Conservation (phyloP, 2,329 filamentous ascomycete species). For the Diaporthe longicolla region DNA sequence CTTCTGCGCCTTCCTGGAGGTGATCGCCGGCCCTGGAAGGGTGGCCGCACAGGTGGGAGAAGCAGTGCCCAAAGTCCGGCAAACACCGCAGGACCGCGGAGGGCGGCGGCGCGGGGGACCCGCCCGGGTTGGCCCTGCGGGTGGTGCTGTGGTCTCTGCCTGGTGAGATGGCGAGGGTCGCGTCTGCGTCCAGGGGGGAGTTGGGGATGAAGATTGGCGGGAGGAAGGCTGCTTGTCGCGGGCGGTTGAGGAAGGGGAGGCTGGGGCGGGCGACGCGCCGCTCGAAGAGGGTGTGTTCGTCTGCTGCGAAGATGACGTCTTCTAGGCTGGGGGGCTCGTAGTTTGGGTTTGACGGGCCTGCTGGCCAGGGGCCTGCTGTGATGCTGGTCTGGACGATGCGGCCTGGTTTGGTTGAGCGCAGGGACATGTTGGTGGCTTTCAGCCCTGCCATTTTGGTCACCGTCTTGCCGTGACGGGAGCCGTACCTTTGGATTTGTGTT, state of each 20-base stretch:
- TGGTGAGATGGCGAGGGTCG: too few relatives aligned
- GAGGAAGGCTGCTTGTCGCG: not conserved
- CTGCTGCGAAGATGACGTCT: too few relatives aligned
- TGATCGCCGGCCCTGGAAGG: not conserved
- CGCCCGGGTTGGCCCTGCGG: too few relatives aligned
- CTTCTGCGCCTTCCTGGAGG: not conserved
- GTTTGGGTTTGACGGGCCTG: not conserved
- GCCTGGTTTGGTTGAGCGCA: not conserved
- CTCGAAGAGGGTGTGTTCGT: not conserved
- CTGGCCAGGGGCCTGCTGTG: not conserved
- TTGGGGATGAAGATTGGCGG: not conserved
- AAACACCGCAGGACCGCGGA: not conserved
- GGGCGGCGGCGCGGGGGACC: not conserved
- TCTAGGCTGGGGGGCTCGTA: not conserved
- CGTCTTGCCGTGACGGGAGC: not conserved
- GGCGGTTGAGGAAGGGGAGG: not conserved
- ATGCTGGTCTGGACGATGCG: not conserved
- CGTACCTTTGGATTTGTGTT: not conserved
- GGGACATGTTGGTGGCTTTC: not conserved
- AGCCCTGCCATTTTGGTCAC: not conserved
- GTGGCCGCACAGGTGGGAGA: not conserved
- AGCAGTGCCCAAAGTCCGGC: not conserved
- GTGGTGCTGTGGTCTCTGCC: too few relatives aligned
- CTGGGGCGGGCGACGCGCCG: not conserved
- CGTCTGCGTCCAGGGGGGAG: not conserved